phyloP scores from a whole-genome alignment of 257 asterid species.

The Solanum stenotomum region DNA sequence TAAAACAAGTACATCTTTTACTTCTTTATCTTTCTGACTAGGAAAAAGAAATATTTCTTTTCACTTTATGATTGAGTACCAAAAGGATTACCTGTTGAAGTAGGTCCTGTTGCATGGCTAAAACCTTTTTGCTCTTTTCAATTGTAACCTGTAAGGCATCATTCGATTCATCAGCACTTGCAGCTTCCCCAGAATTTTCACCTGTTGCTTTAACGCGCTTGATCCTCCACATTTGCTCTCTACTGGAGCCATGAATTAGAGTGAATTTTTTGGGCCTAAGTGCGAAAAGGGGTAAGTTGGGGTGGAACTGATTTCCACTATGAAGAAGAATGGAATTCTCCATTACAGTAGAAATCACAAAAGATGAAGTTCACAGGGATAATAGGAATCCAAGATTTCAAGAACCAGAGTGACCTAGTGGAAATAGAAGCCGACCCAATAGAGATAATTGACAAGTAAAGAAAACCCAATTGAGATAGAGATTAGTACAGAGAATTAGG shows the following conservation, averaged over 20 bases:
- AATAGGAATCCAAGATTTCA: constrained; percentile 8
- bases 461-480: constrained; percentile 2
- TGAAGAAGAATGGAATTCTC: constrained; percentile 35
- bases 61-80: neutral
- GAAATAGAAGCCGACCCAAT: constrained; percentile 6
- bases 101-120: constrained; percentile 61
- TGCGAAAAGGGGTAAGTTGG: constrained; percentile 29
- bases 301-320: constrained; percentile 21
- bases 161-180: constrained; percentile 36
- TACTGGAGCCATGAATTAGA: constrained; percentile 21
- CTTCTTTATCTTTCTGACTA: neutral
- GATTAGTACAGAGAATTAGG: neutral
- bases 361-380: constrained; percentile 17
- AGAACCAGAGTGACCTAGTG: neutral
- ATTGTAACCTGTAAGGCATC: constrained; percentile 62
- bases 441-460: neutral
- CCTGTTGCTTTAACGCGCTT: constrained; percentile 35
- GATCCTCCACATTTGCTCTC: constrained; percentile 25
- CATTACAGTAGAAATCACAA: constrained; percentile 13
- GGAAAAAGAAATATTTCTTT: neutral
- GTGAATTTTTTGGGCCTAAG: constrained; percentile 29
- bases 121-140: constrained; percentile 72
- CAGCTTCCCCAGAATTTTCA: constrained; percentile 28
- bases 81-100: constrained; percentile 55
- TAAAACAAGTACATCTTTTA: neutral